phyloP scores from a whole-genome alignment of 1,284 basidiomycete genomes.

The Erythrobasidium hasegawianum region DNA sequence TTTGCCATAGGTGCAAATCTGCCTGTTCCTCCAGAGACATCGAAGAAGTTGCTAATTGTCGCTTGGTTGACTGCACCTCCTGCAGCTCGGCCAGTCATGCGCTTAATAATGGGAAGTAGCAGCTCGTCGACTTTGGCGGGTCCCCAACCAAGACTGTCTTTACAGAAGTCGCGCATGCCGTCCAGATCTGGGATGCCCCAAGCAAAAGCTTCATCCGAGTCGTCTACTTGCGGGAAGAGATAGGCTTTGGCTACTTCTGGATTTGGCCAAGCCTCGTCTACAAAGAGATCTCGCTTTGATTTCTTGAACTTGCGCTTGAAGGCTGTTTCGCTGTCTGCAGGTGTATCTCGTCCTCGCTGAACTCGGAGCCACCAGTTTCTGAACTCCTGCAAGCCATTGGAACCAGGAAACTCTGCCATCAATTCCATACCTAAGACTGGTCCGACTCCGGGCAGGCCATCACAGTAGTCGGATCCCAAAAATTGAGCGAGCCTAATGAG shows the following conservation, averaged over 20 bases:
- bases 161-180: slow-evolving; percentile 72
- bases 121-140: slow-evolving; percentile 85
- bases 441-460: slow-evolving; percentile 91
- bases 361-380: slow-evolving; percentile 93
- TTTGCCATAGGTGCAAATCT: slow-evolving; percentile 70
- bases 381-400: slow-evolving; percentile 77
- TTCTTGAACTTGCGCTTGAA: slow-evolving; percentile 87
- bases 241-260: slow-evolving; percentile 87
- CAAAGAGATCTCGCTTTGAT: slow-evolving; percentile 78
- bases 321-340: slow-evolving; percentile 63
- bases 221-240: slow-evolving; percentile 81
- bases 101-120: slow-evolving; percentile 87
- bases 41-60: slow-evolving; percentile 58
- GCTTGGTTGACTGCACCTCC: slow-evolving; percentile 62
- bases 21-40: slow-evolving; percentile 54
- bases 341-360: slow-evolving; percentile 71
- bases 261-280: slow-evolving; percentile 83
- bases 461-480: slow-evolving; percentile 93
- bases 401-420: slow-evolving; percentile 80
- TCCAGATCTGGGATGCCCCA: slow-evolving; percentile 97
- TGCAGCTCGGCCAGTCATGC: slow-evolving; percentile 60
- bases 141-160: slow-evolving; percentile 82
- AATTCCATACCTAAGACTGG: slow-evolving; percentile 96
- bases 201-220: slow-evolving; percentile 88
- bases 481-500: slow-evolving; percentile 88